Percentiles rank a stretch among this genome's conserved stretches.
phyloP scores from a whole-genome alignment of 2,329 filamentous ascomycete genomes.

The Ophiostoma montium region DNA sequence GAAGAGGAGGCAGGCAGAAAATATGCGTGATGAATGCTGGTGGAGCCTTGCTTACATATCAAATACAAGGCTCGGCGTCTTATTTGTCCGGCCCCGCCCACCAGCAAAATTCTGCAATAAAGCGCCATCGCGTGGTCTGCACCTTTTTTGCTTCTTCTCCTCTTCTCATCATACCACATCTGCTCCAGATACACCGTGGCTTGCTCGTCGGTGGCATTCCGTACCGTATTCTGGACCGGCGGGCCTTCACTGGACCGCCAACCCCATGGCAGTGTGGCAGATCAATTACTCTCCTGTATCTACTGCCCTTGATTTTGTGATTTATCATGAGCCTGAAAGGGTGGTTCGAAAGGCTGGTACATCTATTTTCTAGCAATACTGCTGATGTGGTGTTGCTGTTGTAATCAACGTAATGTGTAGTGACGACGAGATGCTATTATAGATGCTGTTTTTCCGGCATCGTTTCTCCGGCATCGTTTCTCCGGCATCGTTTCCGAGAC shows the following conservation, averaged over 20 bases:
- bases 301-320: conserved; percentile 70
- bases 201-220: conserved; percentile 14
- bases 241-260: conserved; percentile 39
- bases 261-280: conserved; percentile 44
- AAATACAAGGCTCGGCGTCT: neutral
- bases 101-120: neutral
- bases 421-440: no score
- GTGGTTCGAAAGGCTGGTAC: conserved; percentile 76
- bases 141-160: conserved; percentile 14
- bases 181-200: conserved; percentile 1
- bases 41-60: neutral
- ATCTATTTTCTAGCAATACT: no score
- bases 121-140: neutral
- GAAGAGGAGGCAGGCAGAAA: neutral
- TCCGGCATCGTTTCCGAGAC: no score
- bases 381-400: no score
- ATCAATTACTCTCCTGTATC: conserved; percentile 57
- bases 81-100: conserved; percentile 5
- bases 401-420: no score
- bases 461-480: no score
- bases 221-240: conserved; percentile 18
- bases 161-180: conserved; percentile 9
- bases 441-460: no score
- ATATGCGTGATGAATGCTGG: neutral
- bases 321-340: conserved; percentile 56